Evolutionary conservation across 805 yeast species (phyloP).

Genomic region (Teunomyces panamensis): DNA sequence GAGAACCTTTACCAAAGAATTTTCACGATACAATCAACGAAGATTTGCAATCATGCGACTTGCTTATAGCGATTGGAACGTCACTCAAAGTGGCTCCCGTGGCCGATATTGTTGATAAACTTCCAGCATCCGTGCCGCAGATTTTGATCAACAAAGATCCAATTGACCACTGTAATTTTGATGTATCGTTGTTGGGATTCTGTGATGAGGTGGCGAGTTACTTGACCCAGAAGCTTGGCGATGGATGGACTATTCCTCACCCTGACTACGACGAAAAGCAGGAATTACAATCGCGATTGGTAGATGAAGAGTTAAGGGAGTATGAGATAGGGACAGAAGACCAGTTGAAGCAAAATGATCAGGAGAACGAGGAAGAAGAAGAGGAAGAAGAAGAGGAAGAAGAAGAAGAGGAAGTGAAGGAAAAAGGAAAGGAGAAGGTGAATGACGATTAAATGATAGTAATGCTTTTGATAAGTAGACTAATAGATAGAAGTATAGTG

Average conservation of each 20-base stretch:
- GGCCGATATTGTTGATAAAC: conserved; percentile 74
- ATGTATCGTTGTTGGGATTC: conserved; percentile 69
- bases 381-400: neutral
- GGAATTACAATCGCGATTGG: conserved; percentile 6
- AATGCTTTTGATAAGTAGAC: neutral
- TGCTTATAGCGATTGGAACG: conserved; percentile 83
- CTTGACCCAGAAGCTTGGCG: conserved; percentile 32
- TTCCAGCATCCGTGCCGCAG: conserved; percentile 77
- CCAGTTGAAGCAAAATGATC: neutral
- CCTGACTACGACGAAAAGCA: conserved; percentile 14
- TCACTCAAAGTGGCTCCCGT: conserved; percentile 92
- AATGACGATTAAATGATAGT: neutral
- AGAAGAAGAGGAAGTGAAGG: neutral
- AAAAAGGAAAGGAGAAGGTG: neutral
- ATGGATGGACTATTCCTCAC: conserved; percentile 33
- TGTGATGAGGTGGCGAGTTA: conserved; percentile 81
- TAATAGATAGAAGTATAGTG: neutral
- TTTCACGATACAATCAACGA: conserved; percentile 59
- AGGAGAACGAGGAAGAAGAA: conserved; percentile 1
- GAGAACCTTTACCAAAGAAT: conserved; percentile 71
- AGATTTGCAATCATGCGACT: conserved; percentile 70
- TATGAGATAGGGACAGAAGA: conserved; percentile 7
- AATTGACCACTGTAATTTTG: conserved; percentile 74
- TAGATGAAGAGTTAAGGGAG: conserved; percentile 12
- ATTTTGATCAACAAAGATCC: conserved; percentile 75